Base-by-base conservation (phyloP, 148 eudicot species). In the Amaranthus hypochondriacus region DNA sequence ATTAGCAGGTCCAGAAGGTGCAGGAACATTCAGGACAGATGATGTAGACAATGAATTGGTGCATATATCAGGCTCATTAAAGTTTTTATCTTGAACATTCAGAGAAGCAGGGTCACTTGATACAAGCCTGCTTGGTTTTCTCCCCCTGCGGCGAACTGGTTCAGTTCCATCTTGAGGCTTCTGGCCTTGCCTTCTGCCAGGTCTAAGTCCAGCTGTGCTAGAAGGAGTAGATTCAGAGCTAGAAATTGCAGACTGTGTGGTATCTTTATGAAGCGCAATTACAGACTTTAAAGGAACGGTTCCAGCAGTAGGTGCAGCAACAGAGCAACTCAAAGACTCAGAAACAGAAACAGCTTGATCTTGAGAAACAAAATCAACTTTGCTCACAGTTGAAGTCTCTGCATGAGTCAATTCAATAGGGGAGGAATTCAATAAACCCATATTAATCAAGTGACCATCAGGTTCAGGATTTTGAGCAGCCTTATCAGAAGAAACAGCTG, bases 131-230 rank as follows among this genome's bases (percentile, higher is more conserved):
- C 73, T 76, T 74, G 80, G 87, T 68, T 81, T 86, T 78, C 84
- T 91, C 47, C 94, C 92, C 81, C 96, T 81, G 44, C 92, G 89
- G 43, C 82, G 77, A 46, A 82, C 81, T 60, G 86, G 77, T 71
- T 83, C 89, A 50, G 66, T 79, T 72, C 74, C 90, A 79, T 76
- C 69, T 66, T 79, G 83, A 76, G 86, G 73, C 73, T 85, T 89
- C 71, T 81, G 82, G 59, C 62, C 89, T 72, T 84, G 91, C 68
- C 88, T 86, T 85, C 83, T 77, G 69, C 86, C 86, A 46, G 82
- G 84, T 62, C 71, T 62, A 58, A 62, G 62, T 28, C 77, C 63
- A 66, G 70, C 56, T 72, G 77, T 21, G 73, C 71, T 75, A 75
- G 77, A 48, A 5, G 79, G 53, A 61, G 75, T 53, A 68, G 85